phyloP scores from a whole-genome alignment of 2,329 filamentous ascomycete species.

The Penicillium crustosum region DNA sequence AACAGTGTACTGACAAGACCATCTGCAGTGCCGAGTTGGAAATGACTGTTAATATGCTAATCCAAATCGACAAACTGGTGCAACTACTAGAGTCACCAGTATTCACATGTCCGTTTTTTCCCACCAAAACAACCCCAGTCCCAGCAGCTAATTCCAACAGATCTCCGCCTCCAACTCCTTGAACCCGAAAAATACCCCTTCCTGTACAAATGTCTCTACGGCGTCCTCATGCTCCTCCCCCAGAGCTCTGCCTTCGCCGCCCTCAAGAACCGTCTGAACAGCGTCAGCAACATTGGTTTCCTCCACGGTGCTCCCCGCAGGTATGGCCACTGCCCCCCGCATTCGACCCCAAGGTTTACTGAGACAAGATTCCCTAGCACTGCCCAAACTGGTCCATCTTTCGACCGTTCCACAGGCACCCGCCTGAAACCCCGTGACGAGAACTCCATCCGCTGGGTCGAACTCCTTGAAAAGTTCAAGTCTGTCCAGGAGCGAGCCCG shows the following conservation, averaged over 20 bases:
- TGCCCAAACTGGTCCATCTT: conserved; percentile 47
- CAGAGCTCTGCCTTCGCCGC: conserved; percentile 97
- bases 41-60: conserved; percentile 98
- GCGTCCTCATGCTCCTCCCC: conserved; percentile 94
- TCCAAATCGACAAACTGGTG: conserved; percentile 97
- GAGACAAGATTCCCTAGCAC: conserved; percentile 11
- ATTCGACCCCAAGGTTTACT: not conserved
- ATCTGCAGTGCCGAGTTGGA: conserved; percentile 80
- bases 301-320: conserved; percentile 77
- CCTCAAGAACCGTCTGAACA: conserved; percentile 93
- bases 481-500: conserved; percentile 83
- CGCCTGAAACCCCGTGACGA: conserved; percentile 81
- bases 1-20: conserved; percentile 26
- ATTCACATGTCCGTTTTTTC: conserved; percentile 74
- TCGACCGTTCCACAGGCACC: conserved; percentile 66
- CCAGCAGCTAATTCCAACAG: conserved; percentile 47
- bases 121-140: not conserved
- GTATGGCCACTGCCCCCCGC: conserved; percentile 53
- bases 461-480: conserved; percentile 92
- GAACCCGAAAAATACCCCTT: conserved; percentile 95
- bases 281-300: conserved; percentile 94
- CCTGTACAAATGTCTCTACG: conserved; percentile 96
- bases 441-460: conserved; percentile 81
- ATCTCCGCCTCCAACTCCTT: conserved; percentile 88
- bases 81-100: conserved; percentile 96